Evolutionary conservation across 78 protist species (phyloP).

Genomic region (Capsaspora owczarzaki): DNA sequence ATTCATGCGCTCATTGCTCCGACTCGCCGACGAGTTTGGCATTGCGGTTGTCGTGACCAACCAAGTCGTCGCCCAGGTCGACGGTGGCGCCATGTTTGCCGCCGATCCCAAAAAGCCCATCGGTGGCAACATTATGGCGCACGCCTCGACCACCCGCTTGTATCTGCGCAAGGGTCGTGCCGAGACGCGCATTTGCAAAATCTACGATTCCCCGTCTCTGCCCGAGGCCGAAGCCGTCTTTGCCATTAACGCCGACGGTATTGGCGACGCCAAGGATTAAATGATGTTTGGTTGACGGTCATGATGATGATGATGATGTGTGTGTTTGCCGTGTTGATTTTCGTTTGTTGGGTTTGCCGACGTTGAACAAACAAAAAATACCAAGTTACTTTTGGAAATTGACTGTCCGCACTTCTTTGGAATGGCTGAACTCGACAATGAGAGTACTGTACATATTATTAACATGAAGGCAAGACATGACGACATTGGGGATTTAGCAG

Average conservation of each 20-base stretch:
- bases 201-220: conserved; percentile 94
- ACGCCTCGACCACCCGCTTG: conserved; percentile 94
- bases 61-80: conserved; percentile 96
- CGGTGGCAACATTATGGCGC: conserved; percentile 99
- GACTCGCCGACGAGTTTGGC: conserved; percentile 95
- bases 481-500: too few species aligned
- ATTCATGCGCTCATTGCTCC: conserved; percentile 82
- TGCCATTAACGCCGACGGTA: conserved; percentile 31
- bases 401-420: too few species aligned
- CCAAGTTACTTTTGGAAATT: too few species aligned
- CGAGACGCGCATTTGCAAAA: conserved; percentile 90
- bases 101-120: conserved; percentile 90
- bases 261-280: conserved; percentile 33
- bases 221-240: conserved; percentile 70
- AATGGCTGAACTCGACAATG: too few species aligned
- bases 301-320: too few species aligned
- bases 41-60: conserved; percentile 97
- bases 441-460: too few species aligned
- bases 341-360: too few species aligned
- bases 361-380: too few species aligned
- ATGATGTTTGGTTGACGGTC: background rate
- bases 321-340: too few species aligned
- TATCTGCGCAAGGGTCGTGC: conserved; percentile 94
- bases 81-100: conserved; percentile 62
- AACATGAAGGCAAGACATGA: too few species aligned